These are phyloP conservation scores for Eimeria maxima DNA, from an alignment of 169 alveolate species.

Conservation along the genomic window DNA sequence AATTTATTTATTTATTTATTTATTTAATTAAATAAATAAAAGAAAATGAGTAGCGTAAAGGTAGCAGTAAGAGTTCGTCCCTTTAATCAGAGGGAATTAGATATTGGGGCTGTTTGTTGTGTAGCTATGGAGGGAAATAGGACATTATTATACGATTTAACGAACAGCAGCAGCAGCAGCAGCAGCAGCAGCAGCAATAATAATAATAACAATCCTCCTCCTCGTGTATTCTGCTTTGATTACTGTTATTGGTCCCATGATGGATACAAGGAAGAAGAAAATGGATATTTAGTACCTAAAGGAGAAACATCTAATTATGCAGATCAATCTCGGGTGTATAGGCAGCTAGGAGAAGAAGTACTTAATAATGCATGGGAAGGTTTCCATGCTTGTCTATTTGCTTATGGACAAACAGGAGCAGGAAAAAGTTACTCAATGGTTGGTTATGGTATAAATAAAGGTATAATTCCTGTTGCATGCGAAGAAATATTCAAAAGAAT, in stretches of 20 bases:
- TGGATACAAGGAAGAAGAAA: constrained; percentile 87
- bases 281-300: not conserved
- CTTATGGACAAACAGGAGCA: constrained; percentile 95
- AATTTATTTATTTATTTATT: too few relatives aligned
- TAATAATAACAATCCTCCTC: not conserved
- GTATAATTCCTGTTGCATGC: constrained; percentile 94
- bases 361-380: constrained; percentile 94
- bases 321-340: constrained; percentile 50
- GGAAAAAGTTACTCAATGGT: constrained; percentile 96
- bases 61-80: constrained; percentile 96
- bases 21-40: too few relatives aligned
- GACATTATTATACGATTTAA: constrained; percentile 78
- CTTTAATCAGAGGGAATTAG: constrained; percentile 90
- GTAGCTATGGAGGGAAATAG: constrained; percentile 85
- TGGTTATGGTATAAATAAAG: constrained; percentile 95
- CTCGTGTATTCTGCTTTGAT: constrained; percentile 93
- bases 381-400: constrained; percentile 95
- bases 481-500: constrained; percentile 92
- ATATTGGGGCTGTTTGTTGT: constrained; percentile 84
- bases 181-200: constrained; percentile 68
- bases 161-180: constrained; percentile 81
- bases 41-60: constrained; percentile 83
- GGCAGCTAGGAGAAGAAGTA: constrained; percentile 44
- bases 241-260: constrained; percentile 96
- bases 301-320: constrained; percentile 36